Evolutionary conservation across 1,139 yeast genomes (phyloP).

Genomic region (Casaregolazyma lundiana): DNA sequence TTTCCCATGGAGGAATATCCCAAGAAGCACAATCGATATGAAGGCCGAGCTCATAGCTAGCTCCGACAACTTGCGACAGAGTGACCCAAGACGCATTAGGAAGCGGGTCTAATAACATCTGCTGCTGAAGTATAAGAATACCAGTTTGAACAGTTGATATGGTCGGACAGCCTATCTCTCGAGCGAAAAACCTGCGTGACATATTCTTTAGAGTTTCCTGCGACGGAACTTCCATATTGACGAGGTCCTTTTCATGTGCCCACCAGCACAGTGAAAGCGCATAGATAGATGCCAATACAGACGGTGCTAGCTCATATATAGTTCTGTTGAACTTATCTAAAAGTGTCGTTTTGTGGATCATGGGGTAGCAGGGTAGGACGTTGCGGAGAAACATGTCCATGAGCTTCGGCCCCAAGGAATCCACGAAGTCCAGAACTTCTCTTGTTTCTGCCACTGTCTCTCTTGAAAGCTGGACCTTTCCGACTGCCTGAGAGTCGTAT

Average conservation of each 20-base stretch:
- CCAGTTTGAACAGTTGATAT: slow-evolving; percentile 27
- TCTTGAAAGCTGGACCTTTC: slow-evolving; percentile 20
- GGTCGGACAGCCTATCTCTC: slow-evolving; percentile 24
- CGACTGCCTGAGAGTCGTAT: slow-evolving; percentile 9
- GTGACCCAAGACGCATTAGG: slow-evolving; percentile 25
- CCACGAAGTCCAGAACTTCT: slow-evolving; percentile 22
- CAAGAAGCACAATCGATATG: slow-evolving; percentile 23
- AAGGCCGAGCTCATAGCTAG: slow-evolving; percentile 27
- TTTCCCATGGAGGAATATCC: slow-evolving; percentile 27
- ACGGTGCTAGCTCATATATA: slow-evolving; percentile 24
- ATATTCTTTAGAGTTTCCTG: slow-evolving; percentile 19
- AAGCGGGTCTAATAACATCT: slow-evolving; percentile 19
- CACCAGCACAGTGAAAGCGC: slow-evolving; percentile 26
- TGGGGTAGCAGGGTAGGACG: slow-evolving; percentile 23
- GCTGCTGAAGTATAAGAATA: slow-evolving; percentile 23
- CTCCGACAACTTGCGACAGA: slow-evolving; percentile 22
- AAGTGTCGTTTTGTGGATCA: slow-evolving; percentile 25
- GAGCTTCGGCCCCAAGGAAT: slow-evolving; percentile 21
- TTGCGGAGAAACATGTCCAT: slow-evolving; percentile 21
- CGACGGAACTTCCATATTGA: slow-evolving; percentile 16
- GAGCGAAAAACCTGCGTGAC: slow-evolving; percentile 18
- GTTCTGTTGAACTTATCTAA: slow-evolving; percentile 24
- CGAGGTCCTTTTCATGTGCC: slow-evolving; percentile 23
- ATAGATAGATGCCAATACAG: slow-evolving; percentile 24
- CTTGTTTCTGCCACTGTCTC: slow-evolving; percentile 21